phyloP scores from a whole-genome alignment of 768 basidiomycete species.

The Sporobolomyces roseus region DNA sequence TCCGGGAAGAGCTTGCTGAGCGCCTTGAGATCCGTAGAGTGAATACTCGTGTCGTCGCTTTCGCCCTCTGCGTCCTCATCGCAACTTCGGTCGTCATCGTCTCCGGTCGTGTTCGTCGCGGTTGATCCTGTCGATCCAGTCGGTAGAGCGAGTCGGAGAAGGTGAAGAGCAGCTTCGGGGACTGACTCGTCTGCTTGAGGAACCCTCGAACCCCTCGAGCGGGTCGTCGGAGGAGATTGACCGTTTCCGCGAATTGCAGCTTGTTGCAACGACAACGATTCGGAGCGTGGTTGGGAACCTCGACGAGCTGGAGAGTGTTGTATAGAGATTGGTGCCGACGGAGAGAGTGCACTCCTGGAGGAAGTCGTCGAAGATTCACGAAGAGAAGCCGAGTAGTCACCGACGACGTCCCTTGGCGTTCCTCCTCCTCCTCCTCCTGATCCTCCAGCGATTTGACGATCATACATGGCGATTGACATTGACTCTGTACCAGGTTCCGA shows the following conservation, averaged over 20 bases:
- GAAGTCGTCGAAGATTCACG: neutral
- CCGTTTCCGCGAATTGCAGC: too few species aligned
- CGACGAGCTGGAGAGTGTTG: constrained; percentile 1
- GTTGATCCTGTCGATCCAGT: constrained; percentile 27
- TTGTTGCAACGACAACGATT: too few species aligned
- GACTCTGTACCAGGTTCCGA: constrained; percentile 12
- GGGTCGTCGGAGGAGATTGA: neutral
- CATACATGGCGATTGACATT: constrained; percentile 22
- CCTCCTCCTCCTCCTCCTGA: neutral
- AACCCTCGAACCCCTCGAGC: neutral
- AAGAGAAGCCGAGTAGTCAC: constrained; percentile 8
- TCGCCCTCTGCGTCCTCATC: constrained; percentile 41
- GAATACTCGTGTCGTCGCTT: constrained; percentile 40
- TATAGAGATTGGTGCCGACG: neutral
- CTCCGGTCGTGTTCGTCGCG: constrained; percentile 29
- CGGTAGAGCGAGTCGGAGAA: constrained; percentile 36
- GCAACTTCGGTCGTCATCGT: constrained; percentile 9
- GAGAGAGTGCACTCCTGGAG: constrained; percentile 1
- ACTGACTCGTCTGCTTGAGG: constrained; percentile 32
- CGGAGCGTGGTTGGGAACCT: too few species aligned
- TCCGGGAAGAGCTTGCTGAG: constrained; percentile 8
- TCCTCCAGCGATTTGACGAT: constrained; percentile 1
- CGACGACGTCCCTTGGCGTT: neutral
- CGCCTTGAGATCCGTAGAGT: constrained; percentile 25
- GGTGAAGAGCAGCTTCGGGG: constrained; percentile 36